Conservation (phyloP, 2,329 filamentous ascomycete genomes). For the Atkinsonella texensis region DNA sequence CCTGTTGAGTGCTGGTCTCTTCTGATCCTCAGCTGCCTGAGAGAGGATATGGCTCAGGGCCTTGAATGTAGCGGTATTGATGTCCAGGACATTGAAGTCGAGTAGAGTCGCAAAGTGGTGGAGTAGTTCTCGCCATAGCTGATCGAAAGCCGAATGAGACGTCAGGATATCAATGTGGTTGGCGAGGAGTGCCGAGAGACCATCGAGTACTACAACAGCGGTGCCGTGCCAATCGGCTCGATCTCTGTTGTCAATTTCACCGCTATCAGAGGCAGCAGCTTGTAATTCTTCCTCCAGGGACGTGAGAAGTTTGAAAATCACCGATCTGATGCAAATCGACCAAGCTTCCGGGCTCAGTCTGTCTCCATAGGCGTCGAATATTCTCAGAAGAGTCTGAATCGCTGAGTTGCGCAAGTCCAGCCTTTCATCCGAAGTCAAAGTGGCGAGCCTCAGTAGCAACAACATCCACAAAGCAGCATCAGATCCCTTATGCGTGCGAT, state of each 20-base stretch:
- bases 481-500: slow-evolving; percentile 47
- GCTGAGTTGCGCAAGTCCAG: slow-evolving; percentile 75
- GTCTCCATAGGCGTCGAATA: slow-evolving; percentile 84
- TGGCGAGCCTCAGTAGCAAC: slow-evolving; percentile 57
- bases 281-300: slow-evolving; percentile 51
- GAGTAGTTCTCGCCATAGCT: slow-evolving; percentile 66
- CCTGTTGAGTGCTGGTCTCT: slow-evolving; percentile 32
- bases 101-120: slow-evolving; percentile 54
- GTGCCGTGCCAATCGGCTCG: slow-evolving; percentile 59
- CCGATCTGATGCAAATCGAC: slow-evolving; percentile 69
- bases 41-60: slow-evolving; percentile 53
- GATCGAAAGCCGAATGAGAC: slow-evolving; percentile 51
- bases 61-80: slow-evolving; percentile 60
- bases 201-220: slow-evolving; percentile 60
- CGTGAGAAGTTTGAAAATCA: slow-evolving; percentile 67
- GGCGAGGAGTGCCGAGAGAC: slow-evolving; percentile 60
- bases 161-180: slow-evolving; percentile 66
- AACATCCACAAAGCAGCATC: slow-evolving; percentile 69
- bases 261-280: slow-evolving; percentile 22
- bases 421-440: slow-evolving; percentile 58
- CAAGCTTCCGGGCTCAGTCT: slow-evolving; percentile 67
- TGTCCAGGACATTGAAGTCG: slow-evolving; percentile 51
- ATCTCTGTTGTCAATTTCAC: slow-evolving; percentile 28
- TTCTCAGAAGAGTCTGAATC: slow-evolving; percentile 79
- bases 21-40: slow-evolving; percentile 30